These are phyloP conservation scores for Salix purpurea DNA, from an alignment of 345 rosid genomes.

Conservation along the genomic window DNA sequence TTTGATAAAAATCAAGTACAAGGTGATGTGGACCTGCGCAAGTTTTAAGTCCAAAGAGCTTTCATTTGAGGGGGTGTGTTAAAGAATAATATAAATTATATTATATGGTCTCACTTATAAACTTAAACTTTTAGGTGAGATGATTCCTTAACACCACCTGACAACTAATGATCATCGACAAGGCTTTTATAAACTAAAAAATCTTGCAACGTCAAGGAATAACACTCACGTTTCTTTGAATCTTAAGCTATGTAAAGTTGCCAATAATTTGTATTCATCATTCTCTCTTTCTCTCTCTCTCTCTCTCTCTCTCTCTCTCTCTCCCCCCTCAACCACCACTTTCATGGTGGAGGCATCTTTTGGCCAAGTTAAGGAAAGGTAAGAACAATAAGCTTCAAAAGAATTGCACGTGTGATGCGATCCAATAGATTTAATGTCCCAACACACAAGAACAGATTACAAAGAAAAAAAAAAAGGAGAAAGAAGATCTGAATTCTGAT, in stretches of 20 bases:
- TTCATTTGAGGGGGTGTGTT: no score
- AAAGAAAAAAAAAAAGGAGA: background rate
- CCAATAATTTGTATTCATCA: background rate
- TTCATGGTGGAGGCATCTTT: background rate
- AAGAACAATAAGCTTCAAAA: background rate
- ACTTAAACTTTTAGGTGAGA: no score
- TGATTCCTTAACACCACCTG: no score
- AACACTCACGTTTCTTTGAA: background rate
- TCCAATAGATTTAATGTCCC: background rate
- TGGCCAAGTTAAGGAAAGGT: background rate
- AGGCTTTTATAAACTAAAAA: background rate
- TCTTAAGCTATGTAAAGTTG: background rate
- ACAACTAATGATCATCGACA: no score
- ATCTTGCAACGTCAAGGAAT: background rate
- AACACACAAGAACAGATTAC: background rate
- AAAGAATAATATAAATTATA: no score
- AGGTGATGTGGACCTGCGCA: no score
- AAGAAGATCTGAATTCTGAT: background rate
- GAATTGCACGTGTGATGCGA: constrained; percentile 8
- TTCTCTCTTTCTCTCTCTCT: background rate
- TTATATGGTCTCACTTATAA: rapidly evolving
- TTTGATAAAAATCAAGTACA: no score
- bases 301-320: background rate
- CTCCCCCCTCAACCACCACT: background rate
- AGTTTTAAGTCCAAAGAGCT: no score